A percentile compares a stretch with the other conserved stretches of the same genome.
phyloP scores from a whole-genome alignment of 2,329 filamentous ascomycete species.

The Penicillium psychrosexuale region DNA sequence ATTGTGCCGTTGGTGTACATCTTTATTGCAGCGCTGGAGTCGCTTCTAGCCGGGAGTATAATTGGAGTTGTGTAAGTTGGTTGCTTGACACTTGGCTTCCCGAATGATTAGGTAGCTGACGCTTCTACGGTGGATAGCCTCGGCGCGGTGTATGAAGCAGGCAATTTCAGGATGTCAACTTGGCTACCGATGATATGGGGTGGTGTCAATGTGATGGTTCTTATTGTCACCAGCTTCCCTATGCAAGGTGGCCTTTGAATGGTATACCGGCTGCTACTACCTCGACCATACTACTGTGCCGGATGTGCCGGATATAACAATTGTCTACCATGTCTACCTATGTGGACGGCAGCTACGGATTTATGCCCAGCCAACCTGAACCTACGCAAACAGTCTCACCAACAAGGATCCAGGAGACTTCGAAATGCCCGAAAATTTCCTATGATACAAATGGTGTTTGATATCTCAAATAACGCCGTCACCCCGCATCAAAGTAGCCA shows the following conservation, averaged over 20 bases:
- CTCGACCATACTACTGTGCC: background rate
- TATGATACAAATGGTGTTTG: slow-evolving; percentile 18
- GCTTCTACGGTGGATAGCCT: slow-evolving; percentile 50
- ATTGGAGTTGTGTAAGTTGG: slow-evolving; percentile 70
- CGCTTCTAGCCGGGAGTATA: slow-evolving; percentile 73
- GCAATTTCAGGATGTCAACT: slow-evolving; percentile 86
- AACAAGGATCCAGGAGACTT: background rate
- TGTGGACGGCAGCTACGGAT: background rate
- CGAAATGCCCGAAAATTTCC: background rate
- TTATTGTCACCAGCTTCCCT: slow-evolving; percentile 87
- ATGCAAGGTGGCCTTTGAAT: slow-evolving; percentile 81
- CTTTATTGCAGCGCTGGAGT: slow-evolving; percentile 70
- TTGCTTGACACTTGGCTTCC: no score
- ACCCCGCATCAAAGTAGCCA: slow-evolving; percentile 8
- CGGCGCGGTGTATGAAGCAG: slow-evolving; percentile 74
- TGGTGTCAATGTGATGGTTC: slow-evolving; percentile 74
- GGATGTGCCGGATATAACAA: background rate
- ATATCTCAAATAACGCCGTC: slow-evolving; percentile 18
- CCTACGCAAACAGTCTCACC: background rate
- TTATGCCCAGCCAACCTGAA: background rate
- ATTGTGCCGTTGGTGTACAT: slow-evolving; percentile 68
- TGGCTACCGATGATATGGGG: slow-evolving; percentile 92
- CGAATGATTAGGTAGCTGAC: background rate
- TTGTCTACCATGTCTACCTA: background rate
- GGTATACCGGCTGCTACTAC: background rate